Base-by-base conservation (phyloP, 768 basidiomycete species). In the Ramaria sp. region DNA sequence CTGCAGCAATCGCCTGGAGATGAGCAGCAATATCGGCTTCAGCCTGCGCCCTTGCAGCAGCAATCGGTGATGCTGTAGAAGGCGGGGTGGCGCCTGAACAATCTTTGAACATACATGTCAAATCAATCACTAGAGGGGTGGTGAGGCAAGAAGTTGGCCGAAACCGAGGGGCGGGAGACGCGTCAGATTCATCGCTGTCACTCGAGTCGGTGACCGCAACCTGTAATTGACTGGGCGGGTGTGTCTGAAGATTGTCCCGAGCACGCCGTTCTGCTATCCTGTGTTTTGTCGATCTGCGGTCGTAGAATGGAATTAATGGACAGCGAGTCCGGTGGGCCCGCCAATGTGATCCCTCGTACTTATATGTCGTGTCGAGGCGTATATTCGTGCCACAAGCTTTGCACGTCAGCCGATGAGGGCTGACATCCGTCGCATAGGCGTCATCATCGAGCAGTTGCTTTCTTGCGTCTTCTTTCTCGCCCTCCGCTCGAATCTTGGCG, bases 311-410 rank as follows among this genome's bases (percentile, higher is more conserved):
- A 11, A 57, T 57, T 1, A n/a, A 46, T n/a, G 47, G 19, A 65
- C 85, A 87, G 31, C 83, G 74, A 41, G 72, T 72, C 33, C 79
- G 74, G 63, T 87, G 85, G 61, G 78, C 82, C 46, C 70, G 65
- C 85, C 85, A 87, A 66, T 87, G 84, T 63, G 77, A 78, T 31
- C 75, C 74, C 62, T 87, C 85, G 62, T 76, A 87, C 20, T 73
- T 72, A 66, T 81, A 83, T 69, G 86, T 86, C 33, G 73, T 67
- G 15, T 84, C 86, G 27, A 87, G 77, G 65, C 84, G 84, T 68
- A 87, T 85, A 13, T 71, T 69, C 30, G 63, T 68, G 38, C 73
- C 71, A 67, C 85, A 87, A 53, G 74, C 74, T 59, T 69, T 71
- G 69, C 84, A 86, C 54, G 72, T 70, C 51, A 83, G 78, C 54